phyloP scores from a whole-genome alignment of 164 flowering plant species.

The Amborella trichopoda region DNA sequence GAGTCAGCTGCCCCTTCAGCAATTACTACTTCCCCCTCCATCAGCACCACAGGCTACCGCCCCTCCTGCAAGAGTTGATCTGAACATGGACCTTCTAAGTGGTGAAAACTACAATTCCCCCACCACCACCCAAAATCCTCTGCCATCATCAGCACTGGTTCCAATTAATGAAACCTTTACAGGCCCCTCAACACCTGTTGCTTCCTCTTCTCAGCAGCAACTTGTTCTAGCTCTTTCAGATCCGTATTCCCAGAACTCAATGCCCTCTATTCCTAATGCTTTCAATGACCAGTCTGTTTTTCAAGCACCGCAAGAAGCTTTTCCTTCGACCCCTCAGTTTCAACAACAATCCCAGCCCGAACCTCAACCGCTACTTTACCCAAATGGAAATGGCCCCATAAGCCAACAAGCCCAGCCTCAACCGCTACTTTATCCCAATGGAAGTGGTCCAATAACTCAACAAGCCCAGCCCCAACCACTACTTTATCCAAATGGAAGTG shows the following conservation, averaged over 20 bases:
- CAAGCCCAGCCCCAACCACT: slow-evolving; percentile 25
- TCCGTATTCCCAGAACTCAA: slow-evolving; percentile 36
- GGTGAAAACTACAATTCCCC: slow-evolving; percentile 74
- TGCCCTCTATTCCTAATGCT: slow-evolving; percentile 19
- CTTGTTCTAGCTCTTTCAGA: slow-evolving; percentile 70
- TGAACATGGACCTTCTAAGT: slow-evolving; percentile 74
- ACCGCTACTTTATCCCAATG: background rate
- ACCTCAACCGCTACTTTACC: too few species aligned
- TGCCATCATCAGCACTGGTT: slow-evolving; percentile 81
- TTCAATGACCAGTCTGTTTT: slow-evolving; percentile 17
- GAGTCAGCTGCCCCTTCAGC: slow-evolving; percentile 17
- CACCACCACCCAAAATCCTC: slow-evolving; percentile 35
- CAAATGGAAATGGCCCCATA: too few species aligned
- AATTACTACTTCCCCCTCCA: slow-evolving; percentile 20
- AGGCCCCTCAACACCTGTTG: slow-evolving; percentile 20
- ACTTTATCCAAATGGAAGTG: slow-evolving; percentile 45
- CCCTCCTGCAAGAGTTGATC: slow-evolving; percentile 24
- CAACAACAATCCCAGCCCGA: too few species aligned
- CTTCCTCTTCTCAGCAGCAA: slow-evolving; percentile 26
- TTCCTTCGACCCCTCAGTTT: slow-evolving; percentile 25
- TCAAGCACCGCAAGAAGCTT: slow-evolving; percentile 24
- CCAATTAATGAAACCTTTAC: slow-evolving; percentile 46
- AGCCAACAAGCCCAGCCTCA: too few species aligned
- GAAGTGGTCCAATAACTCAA: background rate
- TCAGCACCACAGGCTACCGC: slow-evolving; percentile 12